phyloP scores from a whole-genome alignment of 2,329 filamentous ascomycete genomes.

The Leptosphaerulina australis region DNA sequence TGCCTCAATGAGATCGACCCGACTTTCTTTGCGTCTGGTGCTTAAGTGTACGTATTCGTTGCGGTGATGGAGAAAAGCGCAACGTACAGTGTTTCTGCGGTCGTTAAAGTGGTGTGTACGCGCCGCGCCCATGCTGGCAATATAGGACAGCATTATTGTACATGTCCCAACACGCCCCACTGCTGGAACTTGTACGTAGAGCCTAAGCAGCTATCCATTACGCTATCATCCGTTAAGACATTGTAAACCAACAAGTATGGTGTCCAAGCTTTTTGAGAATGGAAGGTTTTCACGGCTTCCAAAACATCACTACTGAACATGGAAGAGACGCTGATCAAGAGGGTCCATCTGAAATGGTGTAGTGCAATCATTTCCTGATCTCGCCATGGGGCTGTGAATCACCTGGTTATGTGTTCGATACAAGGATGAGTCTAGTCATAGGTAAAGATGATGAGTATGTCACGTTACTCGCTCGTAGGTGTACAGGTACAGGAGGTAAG shows the following conservation, averaged over 20 bases:
- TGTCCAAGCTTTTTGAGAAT: background rate
- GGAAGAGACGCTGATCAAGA: no score
- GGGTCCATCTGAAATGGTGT: no score
- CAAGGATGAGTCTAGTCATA: background rate
- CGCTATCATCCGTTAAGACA: constrained; percentile 12
- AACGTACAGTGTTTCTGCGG: constrained; percentile 20
- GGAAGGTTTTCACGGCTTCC: no score
- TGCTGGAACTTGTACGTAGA: constrained; percentile 28
- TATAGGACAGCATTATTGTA: constrained; percentile 17
- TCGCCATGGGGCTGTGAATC: no score
- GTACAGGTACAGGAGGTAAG: background rate
- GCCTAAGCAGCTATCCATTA: constrained; percentile 27
- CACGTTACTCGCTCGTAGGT: background rate
- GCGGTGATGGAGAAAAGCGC: constrained; percentile 34
- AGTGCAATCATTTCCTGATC: no score
- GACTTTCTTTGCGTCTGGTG: constrained; percentile 1
- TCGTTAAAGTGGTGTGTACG: background rate
- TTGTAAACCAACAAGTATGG: background rate
- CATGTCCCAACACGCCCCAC: constrained; percentile 19
- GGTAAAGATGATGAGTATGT: background rate
- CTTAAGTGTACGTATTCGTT: background rate
- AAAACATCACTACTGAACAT: no score
- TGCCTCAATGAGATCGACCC: constrained; percentile 1
- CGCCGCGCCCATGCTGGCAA: constrained; percentile 6
- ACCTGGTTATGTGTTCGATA: background rate